Base-by-base conservation (phyloP, 2,329 filamentous ascomycete genomes). In the Nannizzia gypsea region DNA sequence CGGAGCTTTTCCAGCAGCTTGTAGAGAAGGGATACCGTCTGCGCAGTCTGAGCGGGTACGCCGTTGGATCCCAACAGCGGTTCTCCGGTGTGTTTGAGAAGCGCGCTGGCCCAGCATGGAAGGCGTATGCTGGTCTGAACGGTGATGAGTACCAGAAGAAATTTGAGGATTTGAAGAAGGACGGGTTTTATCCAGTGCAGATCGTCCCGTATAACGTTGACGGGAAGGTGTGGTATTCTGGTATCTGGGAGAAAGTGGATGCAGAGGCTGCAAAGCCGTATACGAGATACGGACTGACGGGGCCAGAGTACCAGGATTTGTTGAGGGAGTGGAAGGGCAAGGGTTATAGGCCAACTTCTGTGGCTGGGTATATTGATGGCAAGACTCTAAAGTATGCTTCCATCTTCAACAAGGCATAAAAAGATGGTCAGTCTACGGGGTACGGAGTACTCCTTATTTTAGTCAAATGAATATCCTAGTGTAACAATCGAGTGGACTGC, bases 191-290 rank as follows among this genome's bases (percentile, higher is more conserved):
- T 31, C 60, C 59, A 13, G 40, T 59, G 6, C 17, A 58, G 20
- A 20, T 64, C 20, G 60, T 60, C 55, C 59, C 59, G 20, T 64
- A 62, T 46, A 58, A 20, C 17, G 8, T 24, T 17, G 57, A 40
- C 13, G 58, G 42, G 28, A 36, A 59, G 31, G 54, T 59, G 36
- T 59, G 48, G 6, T 64, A 56, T 38, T 42, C 59, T 8, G 61
- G 28, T 2, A 61, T 64, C 26, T 64, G 61, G 61, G 57, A 62
- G 26, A 59, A 57, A 38, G 22, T 63, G 59, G 61, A 52, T 1
- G 42, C 5, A 4, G 22, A 46, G 42, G 17, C 20, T 3, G 42
- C 17, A 8, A 46, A 46, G 20, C 17, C 42, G 6, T 22, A 58
- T n/a, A 26, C 58, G 46, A 59, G 58, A 31, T 46, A 42, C 22